A percentile compares a stretch with the other conserved stretches of the same genome.
Conservation (phyloP, 2,329 filamentous ascomycete genomes). For the Sclerotinia minor region DNA sequence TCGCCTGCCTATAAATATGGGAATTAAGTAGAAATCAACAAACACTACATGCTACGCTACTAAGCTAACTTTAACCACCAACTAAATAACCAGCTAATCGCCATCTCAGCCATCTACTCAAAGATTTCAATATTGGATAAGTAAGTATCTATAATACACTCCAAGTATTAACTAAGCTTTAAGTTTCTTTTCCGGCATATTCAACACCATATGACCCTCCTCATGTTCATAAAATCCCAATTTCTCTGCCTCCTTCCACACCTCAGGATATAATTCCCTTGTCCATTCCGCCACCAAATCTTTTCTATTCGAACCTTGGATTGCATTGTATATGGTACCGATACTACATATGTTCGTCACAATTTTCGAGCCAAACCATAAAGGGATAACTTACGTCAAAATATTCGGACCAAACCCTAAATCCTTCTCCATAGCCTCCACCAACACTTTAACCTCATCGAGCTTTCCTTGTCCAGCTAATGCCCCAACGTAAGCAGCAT, state of each 20-base stretch:
- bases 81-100: neutral
- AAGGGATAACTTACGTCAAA: slow-evolving; percentile 61
- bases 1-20: too few species aligned
- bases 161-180: slow-evolving; percentile 32
- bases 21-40: too few species aligned
- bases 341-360: slow-evolving; percentile 52
- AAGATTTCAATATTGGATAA: neutral
- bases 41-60: too few species aligned
- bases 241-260: slow-evolving; percentile 63
- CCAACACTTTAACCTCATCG: slow-evolving; percentile 64
- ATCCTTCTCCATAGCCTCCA: slow-evolving; percentile 66
- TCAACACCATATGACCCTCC: slow-evolving; percentile 37
- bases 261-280: slow-evolving; percentile 61
- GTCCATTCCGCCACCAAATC: slow-evolving; percentile 74
- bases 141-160: neutral
- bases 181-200: slow-evolving; percentile 34
- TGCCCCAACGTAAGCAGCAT: slow-evolving; percentile 74
- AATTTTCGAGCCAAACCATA: neutral
- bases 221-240: slow-evolving; percentile 35
- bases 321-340: slow-evolving; percentile 73
- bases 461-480: slow-evolving; percentile 71
- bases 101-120: neutral
- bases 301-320: slow-evolving; percentile 66
- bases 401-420: slow-evolving; percentile 67
- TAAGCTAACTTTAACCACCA: too few species aligned